A percentile compares a stretch with the other conserved stretches of the same genome.
These are phyloP conservation scores for Phytophthora citrophthora DNA, from an alignment of 352 stramenopile species.

Conservation along the genomic window DNA sequence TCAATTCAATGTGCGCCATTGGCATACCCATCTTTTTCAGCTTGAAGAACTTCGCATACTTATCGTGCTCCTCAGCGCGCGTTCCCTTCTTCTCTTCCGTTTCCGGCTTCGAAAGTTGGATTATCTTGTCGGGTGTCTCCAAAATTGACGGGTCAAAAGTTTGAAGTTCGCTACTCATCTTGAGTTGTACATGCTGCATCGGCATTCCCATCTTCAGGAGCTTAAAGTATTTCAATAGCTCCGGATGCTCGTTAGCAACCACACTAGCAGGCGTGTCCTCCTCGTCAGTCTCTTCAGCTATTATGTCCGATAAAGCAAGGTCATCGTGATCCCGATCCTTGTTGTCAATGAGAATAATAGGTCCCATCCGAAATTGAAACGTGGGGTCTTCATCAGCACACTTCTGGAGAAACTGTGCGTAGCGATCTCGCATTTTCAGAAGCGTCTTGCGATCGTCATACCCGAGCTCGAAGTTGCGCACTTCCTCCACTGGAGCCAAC, in stretches of 20 bases:
- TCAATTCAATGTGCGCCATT: slow-evolving; percentile 91
- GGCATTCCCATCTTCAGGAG: slow-evolving; percentile 85
- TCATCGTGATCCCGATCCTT: slow-evolving; percentile 64
- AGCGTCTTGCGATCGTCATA: slow-evolving; percentile 86
- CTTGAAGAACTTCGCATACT: slow-evolving; percentile 94
- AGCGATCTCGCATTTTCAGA: slow-evolving; percentile 75
- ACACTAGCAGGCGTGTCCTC: slow-evolving; percentile 50
- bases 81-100: slow-evolving; percentile 47
- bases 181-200: slow-evolving; percentile 65
- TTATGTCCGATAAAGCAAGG: slow-evolving; percentile 57
- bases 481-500: slow-evolving; percentile 80
- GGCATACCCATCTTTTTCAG: slow-evolving; percentile 96
- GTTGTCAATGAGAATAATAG: slow-evolving; percentile 82
- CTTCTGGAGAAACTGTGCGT: slow-evolving; percentile 76
- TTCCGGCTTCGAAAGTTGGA: slow-evolving; percentile 88
- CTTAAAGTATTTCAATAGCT: slow-evolving; percentile 82
- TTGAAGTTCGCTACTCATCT: slow-evolving; percentile 72
- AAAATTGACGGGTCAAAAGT: slow-evolving; percentile 66
- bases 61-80: slow-evolving; percentile 66
- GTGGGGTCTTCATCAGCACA: slow-evolving; percentile 73
- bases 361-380: slow-evolving; percentile 71
- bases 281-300: slow-evolving; percentile 71
- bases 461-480: slow-evolving; percentile 76
- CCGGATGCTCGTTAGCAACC: slow-evolving; percentile 64
- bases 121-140: slow-evolving; percentile 78